Evolutionary conservation across 2,329 filamentous ascomycete genomes (phyloP), one percentile per base, ranked within the genome.

Genomic region (Colletotrichum higginsianum): DNA sequence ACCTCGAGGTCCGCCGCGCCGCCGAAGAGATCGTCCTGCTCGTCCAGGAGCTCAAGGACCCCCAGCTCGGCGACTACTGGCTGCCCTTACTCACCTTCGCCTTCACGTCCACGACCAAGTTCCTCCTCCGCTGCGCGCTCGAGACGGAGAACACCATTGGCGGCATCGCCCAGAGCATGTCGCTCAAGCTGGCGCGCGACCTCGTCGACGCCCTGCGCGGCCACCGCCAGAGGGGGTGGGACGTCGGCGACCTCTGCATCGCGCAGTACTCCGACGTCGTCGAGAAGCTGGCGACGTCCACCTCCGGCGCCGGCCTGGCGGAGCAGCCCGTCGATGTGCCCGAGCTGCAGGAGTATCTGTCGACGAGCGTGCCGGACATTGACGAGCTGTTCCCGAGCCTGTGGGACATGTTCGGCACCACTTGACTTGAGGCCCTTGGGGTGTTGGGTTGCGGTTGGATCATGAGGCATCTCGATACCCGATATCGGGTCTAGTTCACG

Each of bases 241-340:
- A 89, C 70, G 77, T 89, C 1, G 86, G 81, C 0, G 86, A 88
- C 58, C 80, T 86, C 5, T 88, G 86, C 70, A 76, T 89, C 1
- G 80, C 82, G 0, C 84, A 87, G 58, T 84, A 87, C 72, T 77
- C 80, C 7, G 85, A 87, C 13, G 76, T 87, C 15, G 79, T 88
- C 0, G 84, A 87, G 40, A 87, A 83, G 74, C 76, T 86, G 3
- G 72, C 82, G 12, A 76, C 77, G 6, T 78, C 80, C 49, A 76
- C 74, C 5, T 21, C 56, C 4, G 57, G 21, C 21, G 61, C 66
- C 1, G n/a, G 40, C 7, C 16, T 57, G 12, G 67, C 70, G 0
- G 71, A 72, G 60, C 69, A 64, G 53, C 58, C 69, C 1, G 58
- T 69, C 9, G 47, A 71, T 30, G 57, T 72, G 56, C 70, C 70